Evolutionary conservation across 345 rosid species (phyloP), one percentile per base, ranked within the genome.

Genomic region (Aurinia saxatilis): DNA sequence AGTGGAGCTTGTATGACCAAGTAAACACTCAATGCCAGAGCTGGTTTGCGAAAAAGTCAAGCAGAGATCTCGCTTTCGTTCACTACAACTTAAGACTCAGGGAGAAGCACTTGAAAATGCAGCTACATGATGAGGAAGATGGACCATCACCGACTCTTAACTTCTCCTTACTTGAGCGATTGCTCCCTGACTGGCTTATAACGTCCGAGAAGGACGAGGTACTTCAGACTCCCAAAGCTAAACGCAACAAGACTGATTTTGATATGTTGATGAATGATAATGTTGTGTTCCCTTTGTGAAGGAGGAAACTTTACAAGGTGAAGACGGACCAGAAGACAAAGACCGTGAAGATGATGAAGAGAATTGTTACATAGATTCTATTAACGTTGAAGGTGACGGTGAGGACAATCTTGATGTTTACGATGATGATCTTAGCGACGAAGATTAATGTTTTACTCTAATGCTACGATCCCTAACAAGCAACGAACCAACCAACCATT

Each of bases 71-170:
- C 27, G 50, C 79, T 61, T 87, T 76, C 74, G 95, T 80, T 72
- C 96, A 88, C 72, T 88, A 84, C 78, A 85, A 88, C 70, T 58
- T 88, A 70, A 75, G 88, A 51, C 75, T 85, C 11, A 76, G 90
- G 64, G 95, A 91, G 50, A 68, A 21, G 63, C 85, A 69, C 36
- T 52, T 74, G 15, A 79, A 80, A 34, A 70, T 74, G 49, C 64
- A 73, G 57, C 17, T 60, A 47, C 56, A 68, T 1, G 65, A 70
- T 39, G 90, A 80, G 18, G 73, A 67, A 53, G 69, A 70, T 54
- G 19, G 66, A 57, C 36, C 66, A 45, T 31, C 56, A 9, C 31
- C 4, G 5, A 65, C 78, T 40, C 77, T 79, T 31, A 88, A 84
- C 66, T 64, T 75, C 68, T 70, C 70, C 31, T 73, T 78, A 75